Evolutionary conservation across 257 asterid genomes (phyloP), one percentile per base, ranked within the genome.

Genomic region (Mitragyna speciosa): DNA sequence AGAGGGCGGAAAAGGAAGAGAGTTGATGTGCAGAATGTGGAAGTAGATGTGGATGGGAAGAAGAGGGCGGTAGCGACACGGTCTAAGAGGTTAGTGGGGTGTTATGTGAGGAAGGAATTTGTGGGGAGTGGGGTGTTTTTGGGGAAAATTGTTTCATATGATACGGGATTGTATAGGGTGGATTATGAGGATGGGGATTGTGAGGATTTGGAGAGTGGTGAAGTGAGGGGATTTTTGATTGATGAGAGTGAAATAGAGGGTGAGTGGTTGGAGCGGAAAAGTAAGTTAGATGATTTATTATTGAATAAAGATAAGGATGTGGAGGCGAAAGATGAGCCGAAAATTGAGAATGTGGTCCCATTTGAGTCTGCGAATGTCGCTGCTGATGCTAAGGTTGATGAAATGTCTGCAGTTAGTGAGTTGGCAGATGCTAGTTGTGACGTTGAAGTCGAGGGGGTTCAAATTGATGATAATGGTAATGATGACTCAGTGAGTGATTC

Each of bases 111-210:
- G 89, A 94, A 91, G 84, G 90, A 90, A 76, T 91, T 94, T 65
- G 81, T 72, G 45, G 97, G 92, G 26, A 88, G 84, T 76, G 93
- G 96, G 61, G 43, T 86, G 49, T 91, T 84, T 81, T 78, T 94
- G 76, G 98, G 98, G 43, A 92, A 89, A 85, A 76, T 94, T 73
- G 75, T 85, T 36, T 84, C 48, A 33, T 87, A 89, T 79, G 90
- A 83, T 72, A 74, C 92, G 1, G 97, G 97, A 24, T 77, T 90
- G 84, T 94, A 94, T 78, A 86, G 92, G 86, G 85, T 94, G 49
- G 87, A 81, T 24, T 94, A 92, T 70, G 98, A 94, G 79, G 95
- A 91, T 82, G 97, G 94, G 65, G 95, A 89, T 84, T 88, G 86
- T 9, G 98, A 94, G 84, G 97, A 91, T 87, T 84, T 94, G 85